phyloP scores from a whole-genome alignment of 352 stramenopile species.

The Pythium graminicola region DNA sequence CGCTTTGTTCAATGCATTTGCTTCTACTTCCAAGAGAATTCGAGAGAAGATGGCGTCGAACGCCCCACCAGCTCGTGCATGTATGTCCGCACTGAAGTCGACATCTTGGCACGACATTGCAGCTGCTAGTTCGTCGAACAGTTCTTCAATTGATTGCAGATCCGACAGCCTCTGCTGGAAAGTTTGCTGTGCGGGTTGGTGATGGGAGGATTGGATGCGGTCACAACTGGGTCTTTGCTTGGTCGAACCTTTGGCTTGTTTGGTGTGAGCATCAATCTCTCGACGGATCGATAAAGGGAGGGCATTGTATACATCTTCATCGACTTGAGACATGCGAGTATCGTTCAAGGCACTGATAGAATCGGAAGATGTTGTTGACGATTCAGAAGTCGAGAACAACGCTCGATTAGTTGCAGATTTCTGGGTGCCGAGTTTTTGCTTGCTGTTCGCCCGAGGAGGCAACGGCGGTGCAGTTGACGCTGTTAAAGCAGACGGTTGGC shows the following conservation, averaged over 20 bases:
- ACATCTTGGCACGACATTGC: background rate
- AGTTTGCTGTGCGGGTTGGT: background rate
- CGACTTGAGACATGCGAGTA: conserved; percentile 72
- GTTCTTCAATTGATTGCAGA: conserved; percentile 46
- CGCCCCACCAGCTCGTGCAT: background rate
- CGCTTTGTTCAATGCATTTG: conserved; percentile 40
- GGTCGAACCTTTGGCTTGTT: conserved; percentile 28
- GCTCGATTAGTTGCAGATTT: background rate
- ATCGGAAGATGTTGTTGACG: background rate
- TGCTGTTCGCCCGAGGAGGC: conserved; percentile 17
- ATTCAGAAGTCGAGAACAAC: conserved; percentile 11
- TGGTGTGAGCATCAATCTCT: conserved; percentile 64
- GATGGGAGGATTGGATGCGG: too few relatives aligned
- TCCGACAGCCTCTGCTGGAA: background rate
- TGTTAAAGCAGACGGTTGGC: background rate
- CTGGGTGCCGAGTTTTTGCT: conserved; percentile 12
- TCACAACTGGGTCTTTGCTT: background rate
- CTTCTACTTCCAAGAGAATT: conserved; percentile 66
- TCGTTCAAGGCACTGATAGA: conserved; percentile 40
- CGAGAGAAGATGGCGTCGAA: conserved; percentile 76
- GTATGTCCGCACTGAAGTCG: background rate
- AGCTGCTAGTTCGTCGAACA: conserved; percentile 33
- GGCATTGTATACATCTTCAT: conserved; percentile 66
- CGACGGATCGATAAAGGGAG: conserved; percentile 57
- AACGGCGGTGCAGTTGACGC: conserved; percentile 7